Conservation (phyloP, 2,329 filamentous ascomycete species). For the Calonectria hongkongensis region DNA sequence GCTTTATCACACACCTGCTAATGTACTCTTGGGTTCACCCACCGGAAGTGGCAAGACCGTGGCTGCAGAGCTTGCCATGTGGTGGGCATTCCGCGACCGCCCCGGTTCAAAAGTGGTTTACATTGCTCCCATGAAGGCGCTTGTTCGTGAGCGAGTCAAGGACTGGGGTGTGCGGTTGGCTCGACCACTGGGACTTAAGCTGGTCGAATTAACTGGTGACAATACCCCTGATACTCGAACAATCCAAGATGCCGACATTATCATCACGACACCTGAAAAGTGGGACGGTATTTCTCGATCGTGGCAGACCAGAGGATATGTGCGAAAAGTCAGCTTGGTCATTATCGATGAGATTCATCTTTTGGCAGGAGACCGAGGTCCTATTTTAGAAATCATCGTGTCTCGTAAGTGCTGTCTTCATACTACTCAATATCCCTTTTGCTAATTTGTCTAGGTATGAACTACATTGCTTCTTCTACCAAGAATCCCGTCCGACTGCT, state of each 20-base stretch:
- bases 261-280: constrained; percentile 99
- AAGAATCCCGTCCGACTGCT: constrained; percentile 91
- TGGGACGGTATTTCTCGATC: constrained; percentile 99
- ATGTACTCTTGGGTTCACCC: constrained; percentile 95
- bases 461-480: constrained; percentile 97
- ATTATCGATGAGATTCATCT: constrained; percentile 99
- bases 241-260: constrained; percentile 96
- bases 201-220: constrained; percentile 96
- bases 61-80: constrained; percentile 97
- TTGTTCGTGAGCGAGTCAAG: constrained; percentile 95
- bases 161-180: constrained; percentile 93
- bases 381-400: constrained; percentile 98
- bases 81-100: constrained; percentile 97
- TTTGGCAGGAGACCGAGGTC: constrained; percentile 95
- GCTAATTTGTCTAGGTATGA: constrained; percentile 81
- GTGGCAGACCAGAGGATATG: constrained; percentile 98
- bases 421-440: background rate
- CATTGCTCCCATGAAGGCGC: constrained; percentile 99
- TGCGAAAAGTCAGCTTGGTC: constrained; percentile 94
- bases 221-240: constrained; percentile 98
- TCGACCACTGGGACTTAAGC: constrained; percentile 86
- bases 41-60: constrained; percentile 99
- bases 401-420: constrained; percentile 67
- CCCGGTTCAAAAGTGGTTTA: constrained; percentile 99
- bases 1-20: constrained; percentile 92